These are phyloP conservation scores for Apiotrichum siamense DNA, from an alignment of 1,284 basidiomycete species.

Conservation along the genomic window DNA sequence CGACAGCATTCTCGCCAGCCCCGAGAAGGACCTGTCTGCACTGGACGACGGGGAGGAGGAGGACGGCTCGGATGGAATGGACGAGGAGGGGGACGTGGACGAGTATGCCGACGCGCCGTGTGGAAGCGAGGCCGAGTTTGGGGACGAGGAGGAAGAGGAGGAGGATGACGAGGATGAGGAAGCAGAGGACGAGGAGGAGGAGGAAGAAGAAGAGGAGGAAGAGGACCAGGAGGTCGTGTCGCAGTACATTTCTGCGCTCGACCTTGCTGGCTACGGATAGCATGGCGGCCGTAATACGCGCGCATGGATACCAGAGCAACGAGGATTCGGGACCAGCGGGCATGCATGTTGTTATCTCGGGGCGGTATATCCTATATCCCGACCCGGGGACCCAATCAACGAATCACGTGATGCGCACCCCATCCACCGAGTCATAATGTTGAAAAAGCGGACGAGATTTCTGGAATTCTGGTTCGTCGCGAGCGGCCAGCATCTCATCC, in stretches of 20 bases:
- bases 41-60: constrained; percentile 4
- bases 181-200: constrained; percentile 36
- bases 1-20: background rate
- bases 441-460: too few species aligned
- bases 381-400: too few species aligned
- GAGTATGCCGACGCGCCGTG: constrained; percentile 26
- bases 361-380: too few species aligned
- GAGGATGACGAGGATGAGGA: constrained; percentile 30
- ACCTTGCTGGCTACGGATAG: constrained; percentile 26
- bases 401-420: too few species aligned
- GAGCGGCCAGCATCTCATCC: too few species aligned
- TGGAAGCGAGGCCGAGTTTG: too few species aligned
- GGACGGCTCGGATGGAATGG: constrained; percentile 14
- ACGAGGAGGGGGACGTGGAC: constrained; percentile 28
- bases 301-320: background rate
- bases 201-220: constrained; percentile 37
- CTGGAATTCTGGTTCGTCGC: too few species aligned
- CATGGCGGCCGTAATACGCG: too few species aligned
- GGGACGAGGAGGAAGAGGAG: constrained; percentile 19
- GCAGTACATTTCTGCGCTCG: constrained; percentile 42
- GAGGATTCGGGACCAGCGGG: background rate
- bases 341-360: background rate
- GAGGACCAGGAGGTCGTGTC: constrained; percentile 31
- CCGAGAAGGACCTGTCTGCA: background rate
- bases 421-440: too few species aligned